Conservation (phyloP, 257 asterid genomes). For the Ajuga chamaepitys region DNA sequence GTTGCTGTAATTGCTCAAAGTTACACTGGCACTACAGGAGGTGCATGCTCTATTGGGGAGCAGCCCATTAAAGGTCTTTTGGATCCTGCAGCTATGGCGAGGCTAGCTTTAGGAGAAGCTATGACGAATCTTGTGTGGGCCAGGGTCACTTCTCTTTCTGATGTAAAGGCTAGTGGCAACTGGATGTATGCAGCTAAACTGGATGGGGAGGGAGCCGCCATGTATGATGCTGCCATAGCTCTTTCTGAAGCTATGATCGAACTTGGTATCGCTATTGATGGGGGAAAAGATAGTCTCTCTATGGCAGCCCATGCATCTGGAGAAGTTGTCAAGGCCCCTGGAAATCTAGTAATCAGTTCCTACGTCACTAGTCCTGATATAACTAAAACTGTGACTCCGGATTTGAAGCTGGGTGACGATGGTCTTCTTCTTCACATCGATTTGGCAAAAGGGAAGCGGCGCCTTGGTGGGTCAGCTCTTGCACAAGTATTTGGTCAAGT, state of each 20-base stretch:
- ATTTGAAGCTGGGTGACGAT: constrained; percentile 74
- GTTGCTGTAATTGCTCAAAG: constrained; percentile 90
- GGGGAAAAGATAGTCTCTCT: constrained; percentile 96
- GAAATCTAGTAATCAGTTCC: constrained; percentile 84
- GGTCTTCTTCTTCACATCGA: constrained; percentile 84
- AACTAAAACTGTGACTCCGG: constrained; percentile 85
- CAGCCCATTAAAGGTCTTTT: constrained; percentile 87
- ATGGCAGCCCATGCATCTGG: constrained; percentile 84
- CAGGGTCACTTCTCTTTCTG: constrained; percentile 72
- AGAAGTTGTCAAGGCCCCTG: constrained; percentile 95
- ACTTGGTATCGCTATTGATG: constrained; percentile 92
- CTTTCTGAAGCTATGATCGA: constrained; percentile 93
- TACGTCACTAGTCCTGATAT: constrained; percentile 93
- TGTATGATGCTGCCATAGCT: constrained; percentile 91
- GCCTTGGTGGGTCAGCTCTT: constrained; percentile 91
- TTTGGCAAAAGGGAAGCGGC: constrained; percentile 73
- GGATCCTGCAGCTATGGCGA: constrained; percentile 89
- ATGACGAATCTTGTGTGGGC: constrained; percentile 93
- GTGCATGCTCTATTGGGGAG: constrained; percentile 88
- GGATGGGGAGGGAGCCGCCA: constrained; percentile 93
- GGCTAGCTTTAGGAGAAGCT: constrained; percentile 90
- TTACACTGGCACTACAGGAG: constrained; percentile 72
- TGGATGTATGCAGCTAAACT: constrained; percentile 99
- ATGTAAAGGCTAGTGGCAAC: constrained; percentile 91
- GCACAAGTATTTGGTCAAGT: constrained; percentile 86